Conservation (phyloP, 805 yeast genomes). For the Zygoascus tannicola region DNA sequence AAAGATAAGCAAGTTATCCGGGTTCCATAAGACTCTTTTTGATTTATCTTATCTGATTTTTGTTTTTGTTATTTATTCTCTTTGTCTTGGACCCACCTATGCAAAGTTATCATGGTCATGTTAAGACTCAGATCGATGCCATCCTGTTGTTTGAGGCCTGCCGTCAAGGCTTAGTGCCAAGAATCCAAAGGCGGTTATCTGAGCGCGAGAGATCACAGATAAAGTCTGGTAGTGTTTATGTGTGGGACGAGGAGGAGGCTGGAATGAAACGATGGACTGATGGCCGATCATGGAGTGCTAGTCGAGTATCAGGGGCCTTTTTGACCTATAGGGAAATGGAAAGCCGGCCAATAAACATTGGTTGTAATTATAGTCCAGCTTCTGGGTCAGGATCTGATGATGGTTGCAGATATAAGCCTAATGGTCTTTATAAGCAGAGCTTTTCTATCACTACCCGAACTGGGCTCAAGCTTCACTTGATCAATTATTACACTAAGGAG, state of each 20-base stretch:
- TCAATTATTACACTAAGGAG: constrained; percentile 39
- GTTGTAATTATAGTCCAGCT: constrained; percentile 3
- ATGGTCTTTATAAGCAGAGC: constrained; percentile 57
- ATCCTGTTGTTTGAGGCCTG: constrained; percentile 58
- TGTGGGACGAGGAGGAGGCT: constrained; percentile 65
- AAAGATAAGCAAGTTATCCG: no score
- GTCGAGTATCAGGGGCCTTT: constrained; percentile 57
- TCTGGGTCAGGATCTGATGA: constrained; percentile 1
- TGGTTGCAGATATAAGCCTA: constrained; percentile 32
- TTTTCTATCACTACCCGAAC: constrained; percentile 46
- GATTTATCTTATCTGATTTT: no score
- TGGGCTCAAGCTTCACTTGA: constrained; percentile 48
- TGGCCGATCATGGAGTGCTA: constrained; percentile 64
- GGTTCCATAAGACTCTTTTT: no score
- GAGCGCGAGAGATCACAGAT: constrained; percentile 47
- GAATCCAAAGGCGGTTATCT: constrained; percentile 46
- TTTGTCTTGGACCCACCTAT: no score
- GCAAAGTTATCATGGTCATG: constrained; percentile 55
- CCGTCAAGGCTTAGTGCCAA: constrained; percentile 44
- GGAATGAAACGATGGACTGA: constrained; percentile 76
- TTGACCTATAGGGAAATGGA: constrained; percentile 57
- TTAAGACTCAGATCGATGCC: constrained; percentile 53
- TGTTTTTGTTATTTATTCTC: no score
- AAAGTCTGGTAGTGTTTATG: constrained; percentile 49
- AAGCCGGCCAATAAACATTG: background rate